These are phyloP conservation scores for Phaseolus lunatus DNA, from an alignment of 306 rosid genomes.

Conservation along the genomic window DNA sequence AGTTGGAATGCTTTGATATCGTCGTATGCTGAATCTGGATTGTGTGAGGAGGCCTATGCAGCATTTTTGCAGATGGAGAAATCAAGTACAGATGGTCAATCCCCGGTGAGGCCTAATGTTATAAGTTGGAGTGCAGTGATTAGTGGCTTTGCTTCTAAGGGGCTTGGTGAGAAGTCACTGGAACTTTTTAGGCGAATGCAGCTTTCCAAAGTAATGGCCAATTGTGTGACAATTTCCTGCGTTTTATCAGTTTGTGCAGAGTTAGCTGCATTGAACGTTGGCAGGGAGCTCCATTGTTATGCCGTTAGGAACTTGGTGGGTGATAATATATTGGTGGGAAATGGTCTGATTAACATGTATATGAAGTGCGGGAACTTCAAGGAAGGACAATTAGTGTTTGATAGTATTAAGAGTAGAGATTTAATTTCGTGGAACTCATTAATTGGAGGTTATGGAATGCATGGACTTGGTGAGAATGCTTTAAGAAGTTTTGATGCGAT, in stretches of 20 bases:
- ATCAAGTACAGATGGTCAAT: conserved; percentile 37
- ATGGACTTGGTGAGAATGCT: conserved; percentile 81
- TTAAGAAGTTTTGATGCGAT: conserved; percentile 62
- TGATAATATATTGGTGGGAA: conserved; percentile 75
- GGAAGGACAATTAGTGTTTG: conserved; percentile 67
- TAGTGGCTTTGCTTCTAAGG: conserved; percentile 64
- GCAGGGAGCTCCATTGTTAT: conserved; percentile 79
- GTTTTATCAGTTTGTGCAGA: conserved; percentile 79
- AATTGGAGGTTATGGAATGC: conserved; percentile 84
- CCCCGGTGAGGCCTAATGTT: conserved; percentile 65
- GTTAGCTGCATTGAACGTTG: conserved; percentile 67
- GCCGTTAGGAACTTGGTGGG: conserved; percentile 63
- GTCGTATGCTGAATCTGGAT: conserved; percentile 74
- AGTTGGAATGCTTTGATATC: conserved; percentile 91
- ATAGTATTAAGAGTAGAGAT: conserved; percentile 60
- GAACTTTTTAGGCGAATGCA: conserved; percentile 85
- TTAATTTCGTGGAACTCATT: conserved; percentile 82
- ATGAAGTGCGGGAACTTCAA: conserved; percentile 76
- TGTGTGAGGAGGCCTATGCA: conserved; percentile 72
- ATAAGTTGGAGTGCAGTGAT: conserved; percentile 88
- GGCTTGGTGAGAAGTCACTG: conserved; percentile 64
- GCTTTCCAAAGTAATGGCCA: conserved; percentile 59
- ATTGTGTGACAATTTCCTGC: conserved; percentile 70
- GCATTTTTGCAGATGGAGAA: conserved; percentile 61
- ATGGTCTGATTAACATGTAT: conserved; percentile 82